phyloP scores from a whole-genome alignment of 2,329 filamentous ascomycete species.

The Grosmannia huntii region DNA sequence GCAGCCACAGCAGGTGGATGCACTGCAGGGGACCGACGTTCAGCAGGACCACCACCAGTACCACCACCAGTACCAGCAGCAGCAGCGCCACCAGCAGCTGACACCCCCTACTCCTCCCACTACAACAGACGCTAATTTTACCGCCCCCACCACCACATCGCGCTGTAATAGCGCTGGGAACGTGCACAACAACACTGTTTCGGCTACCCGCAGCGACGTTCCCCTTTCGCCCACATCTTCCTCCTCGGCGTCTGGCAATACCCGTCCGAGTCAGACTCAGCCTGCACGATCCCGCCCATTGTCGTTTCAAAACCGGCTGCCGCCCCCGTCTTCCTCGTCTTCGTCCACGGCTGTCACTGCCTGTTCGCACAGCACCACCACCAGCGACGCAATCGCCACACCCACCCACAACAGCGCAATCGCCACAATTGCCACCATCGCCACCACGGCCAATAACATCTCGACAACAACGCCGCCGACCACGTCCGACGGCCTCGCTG shows the following conservation, averaged over 20 bases:
- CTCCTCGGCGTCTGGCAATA: not conserved
- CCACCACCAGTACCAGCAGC: not conserved
- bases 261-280: not conserved
- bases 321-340: slow-evolving; percentile 2
- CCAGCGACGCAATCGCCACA: not conserved
- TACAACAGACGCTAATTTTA: not conserved
- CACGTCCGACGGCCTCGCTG: slow-evolving; percentile 8
- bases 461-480: not conserved
- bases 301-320: not conserved
- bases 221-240: not conserved
- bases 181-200: slow-evolving; percentile 1
- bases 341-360: slow-evolving; percentile 6
- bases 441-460: slow-evolving; percentile 8
- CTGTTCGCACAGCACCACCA: not conserved
- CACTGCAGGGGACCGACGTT: slow-evolving; percentile 5
- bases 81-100: not conserved
- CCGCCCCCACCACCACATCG: not conserved
- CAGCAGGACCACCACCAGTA: not conserved
- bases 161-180: slow-evolving; percentile 4
- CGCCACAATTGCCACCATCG: slow-evolving; percentile 9
- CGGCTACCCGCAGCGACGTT: not conserved
- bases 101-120: not conserved
- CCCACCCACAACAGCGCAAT: slow-evolving; percentile 17
- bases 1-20: not conserved
- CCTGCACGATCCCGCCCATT: not conserved